Base-by-base conservation (phyloP, 2,329 filamentous ascomycete species). In the Hymenoscyphus infarciens region DNA sequence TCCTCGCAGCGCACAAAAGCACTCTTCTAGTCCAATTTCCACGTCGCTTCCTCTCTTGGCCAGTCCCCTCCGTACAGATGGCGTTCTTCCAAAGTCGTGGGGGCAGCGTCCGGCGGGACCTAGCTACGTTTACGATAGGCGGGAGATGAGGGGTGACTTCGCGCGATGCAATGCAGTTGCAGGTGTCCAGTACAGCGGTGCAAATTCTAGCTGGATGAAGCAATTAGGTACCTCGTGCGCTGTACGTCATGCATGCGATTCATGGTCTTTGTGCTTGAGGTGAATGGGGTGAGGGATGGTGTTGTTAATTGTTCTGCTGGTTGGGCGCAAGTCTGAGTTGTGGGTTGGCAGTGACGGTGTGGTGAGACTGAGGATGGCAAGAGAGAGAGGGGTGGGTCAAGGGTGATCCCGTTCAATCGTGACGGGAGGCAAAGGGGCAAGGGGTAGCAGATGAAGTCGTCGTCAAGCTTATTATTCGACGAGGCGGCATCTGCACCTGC, bases 181-280 rank as follows among this genome's bases (percentile, higher is more conserved):
- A 56, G 35, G 13, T 45, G 22, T 39, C 5, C 55, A 33, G 56
- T 56, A 56, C 52, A 56, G 35, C 59, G n/a, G 29, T 16, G 33
- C 33, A 16, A 29, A 19, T 57, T 52, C 42, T 38, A 39, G 38
- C 60, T 57, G 29, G 25, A 49, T 25, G 10, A 16, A 65, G 57
- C 63, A 35, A 60, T 65, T 63, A 60, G 56, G 57, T 61, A 60
- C 53, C 62, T 60, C 56, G 63, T 66, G 61, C 52, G 63, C 60
- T 49, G 61, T 63, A 56, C 55, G 58, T 63, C 60, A 63, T 59
- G 56, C 64, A 66, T 64, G 61, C 58, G 61, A 65, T 64, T 68
- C 68, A 69, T 69, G 61, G 57, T 69, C 63, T 61, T 59, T 52
- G 31, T 8, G 19, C 45, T 25, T 3, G 19, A 25, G 11, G 45